phyloP scores from a whole-genome alignment of 164 flowering plant species.

The Chimonanthus praecox region DNA sequence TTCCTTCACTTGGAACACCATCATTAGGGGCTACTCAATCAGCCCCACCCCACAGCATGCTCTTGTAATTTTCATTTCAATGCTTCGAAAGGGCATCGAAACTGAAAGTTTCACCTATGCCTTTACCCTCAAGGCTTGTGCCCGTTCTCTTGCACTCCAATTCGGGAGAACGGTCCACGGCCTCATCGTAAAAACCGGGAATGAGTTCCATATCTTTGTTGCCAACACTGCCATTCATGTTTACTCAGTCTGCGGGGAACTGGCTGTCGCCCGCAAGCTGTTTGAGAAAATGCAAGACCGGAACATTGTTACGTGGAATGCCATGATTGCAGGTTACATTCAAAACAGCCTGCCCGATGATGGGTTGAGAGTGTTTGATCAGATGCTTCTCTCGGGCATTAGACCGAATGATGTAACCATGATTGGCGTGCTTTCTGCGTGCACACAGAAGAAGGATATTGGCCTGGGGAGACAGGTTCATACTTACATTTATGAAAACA shows the following conservation, averaged over 20 bases:
- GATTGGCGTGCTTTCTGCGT: conserved; percentile 13
- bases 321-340: conserved; percentile 21
- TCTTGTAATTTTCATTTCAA: conserved; percentile 8
- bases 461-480: conserved; percentile 17
- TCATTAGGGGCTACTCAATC: conserved; percentile 21
- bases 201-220: conserved; percentile 17
- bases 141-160: conserved; percentile 9
- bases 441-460: conserved; percentile 18
- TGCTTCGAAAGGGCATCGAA: conserved; percentile 8
- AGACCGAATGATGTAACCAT: conserved; percentile 18
- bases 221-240: conserved; percentile 11
- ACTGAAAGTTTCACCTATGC: conserved; percentile 19
- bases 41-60: conserved; percentile 16
- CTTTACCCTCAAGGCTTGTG: conserved; percentile 22
- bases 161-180: conserved; percentile 12
- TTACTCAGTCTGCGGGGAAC: conserved; percentile 14
- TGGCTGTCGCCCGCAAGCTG: conserved; percentile 13
- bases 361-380: conserved; percentile 17
- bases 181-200: conserved; percentile 11
- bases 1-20: conserved; percentile 24
- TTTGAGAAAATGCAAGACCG: conserved; percentile 19
- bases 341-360: conserved; percentile 16
- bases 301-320: conserved; percentile 25
- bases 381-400: conserved; percentile 14
- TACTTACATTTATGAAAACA: conserved; percentile 13